phyloP scores from a whole-genome alignment of 2,329 filamentous ascomycete species.

The Penicillium verrucosum region DNA sequence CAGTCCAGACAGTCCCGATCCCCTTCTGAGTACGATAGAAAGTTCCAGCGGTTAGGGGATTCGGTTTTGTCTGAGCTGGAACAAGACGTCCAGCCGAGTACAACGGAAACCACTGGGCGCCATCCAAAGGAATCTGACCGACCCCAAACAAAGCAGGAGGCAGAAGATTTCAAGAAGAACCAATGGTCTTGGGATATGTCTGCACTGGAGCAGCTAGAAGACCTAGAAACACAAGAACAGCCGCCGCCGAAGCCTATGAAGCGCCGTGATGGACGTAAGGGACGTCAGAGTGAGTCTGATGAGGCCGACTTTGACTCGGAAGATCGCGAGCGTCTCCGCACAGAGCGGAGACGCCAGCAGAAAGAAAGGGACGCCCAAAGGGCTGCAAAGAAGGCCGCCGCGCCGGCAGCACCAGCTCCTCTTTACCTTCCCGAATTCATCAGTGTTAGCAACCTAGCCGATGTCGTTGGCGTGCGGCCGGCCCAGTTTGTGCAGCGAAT shows the following conservation, averaged over 20 bases:
- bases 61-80: conserved; percentile 19
- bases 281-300: conserved; percentile 24
- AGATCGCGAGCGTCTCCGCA: conserved; percentile 33
- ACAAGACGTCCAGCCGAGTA: conserved; percentile 3
- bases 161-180: conserved; percentile 14
- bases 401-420: conserved; percentile 47
- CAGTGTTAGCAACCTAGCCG: conserved; percentile 76
- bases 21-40: conserved; percentile 10
- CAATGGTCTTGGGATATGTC: conserved; percentile 34
- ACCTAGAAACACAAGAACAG: conserved; percentile 7
- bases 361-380: conserved; percentile 37
- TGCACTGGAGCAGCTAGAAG: conserved; percentile 23
- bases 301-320: conserved; percentile 39
- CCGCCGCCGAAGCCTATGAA: conserved; percentile 20
- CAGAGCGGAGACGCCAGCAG: conserved; percentile 38
- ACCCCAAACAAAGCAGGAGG: conserved; percentile 1
- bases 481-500: conserved; percentile 72
- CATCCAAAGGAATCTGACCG: not conserved
- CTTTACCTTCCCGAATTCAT: conserved; percentile 89
- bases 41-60: conserved; percentile 22
- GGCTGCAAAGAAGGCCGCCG: conserved; percentile 43
- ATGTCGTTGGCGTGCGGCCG: conserved; percentile 67
- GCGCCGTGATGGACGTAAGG: conserved; percentile 23
- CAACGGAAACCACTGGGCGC: not conserved
- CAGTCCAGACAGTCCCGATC: not conserved